Evolutionary conservation across 2,329 filamentous ascomycete species (phyloP).

Genomic region (Emmonsiellopsis sp.): DNA sequence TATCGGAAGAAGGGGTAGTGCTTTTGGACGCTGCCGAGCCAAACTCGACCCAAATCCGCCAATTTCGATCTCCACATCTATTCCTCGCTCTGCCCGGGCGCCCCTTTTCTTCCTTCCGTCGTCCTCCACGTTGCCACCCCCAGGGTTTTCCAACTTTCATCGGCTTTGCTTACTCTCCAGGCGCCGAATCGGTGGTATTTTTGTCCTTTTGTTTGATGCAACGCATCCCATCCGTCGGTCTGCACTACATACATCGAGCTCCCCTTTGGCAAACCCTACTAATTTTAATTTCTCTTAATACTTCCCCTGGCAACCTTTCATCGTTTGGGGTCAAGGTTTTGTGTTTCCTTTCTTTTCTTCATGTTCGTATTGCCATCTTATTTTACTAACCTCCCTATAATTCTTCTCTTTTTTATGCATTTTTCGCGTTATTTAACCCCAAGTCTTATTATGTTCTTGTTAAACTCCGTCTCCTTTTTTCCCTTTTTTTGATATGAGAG

Average conservation of each 20-base stretch:
- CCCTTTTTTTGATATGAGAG: background rate
- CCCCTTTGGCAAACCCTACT: no score
- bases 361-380: background rate
- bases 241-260: no score
- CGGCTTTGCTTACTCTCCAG: background rate
- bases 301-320: no score
- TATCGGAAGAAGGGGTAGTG: constrained; percentile 37
- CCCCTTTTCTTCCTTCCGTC: background rate
- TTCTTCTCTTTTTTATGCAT: background rate
- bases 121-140: background rate
- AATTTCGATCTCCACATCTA: background rate
- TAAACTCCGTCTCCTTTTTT: background rate
- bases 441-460: background rate
- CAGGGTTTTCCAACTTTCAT: background rate
- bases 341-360: background rate
- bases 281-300: no score
- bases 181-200: background rate
- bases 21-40: background rate
- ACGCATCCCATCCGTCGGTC: no score
- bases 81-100: background rate
- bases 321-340: no score
- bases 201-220: background rate
- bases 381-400: background rate
- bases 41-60: background rate
- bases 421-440: background rate